phyloP scores from a whole-genome alignment of 2,329 filamentous ascomycete genomes.

The Alternaria ethzedia region DNA sequence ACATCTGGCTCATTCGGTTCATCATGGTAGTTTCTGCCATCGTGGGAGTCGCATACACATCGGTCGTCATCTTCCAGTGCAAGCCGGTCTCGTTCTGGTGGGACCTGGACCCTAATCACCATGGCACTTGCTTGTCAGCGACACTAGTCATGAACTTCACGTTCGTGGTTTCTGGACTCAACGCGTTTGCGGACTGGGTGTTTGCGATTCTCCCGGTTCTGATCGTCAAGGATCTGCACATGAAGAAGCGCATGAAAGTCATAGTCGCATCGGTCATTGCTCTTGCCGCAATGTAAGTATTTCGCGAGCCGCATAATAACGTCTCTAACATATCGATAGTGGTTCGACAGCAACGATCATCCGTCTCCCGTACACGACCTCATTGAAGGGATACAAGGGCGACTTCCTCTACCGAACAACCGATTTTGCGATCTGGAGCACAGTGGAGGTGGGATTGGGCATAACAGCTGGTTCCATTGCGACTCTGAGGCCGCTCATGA shows the following conservation, averaged over 20 bases:
- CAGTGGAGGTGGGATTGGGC: conserved; percentile 35
- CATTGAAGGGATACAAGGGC: conserved; percentile 33
- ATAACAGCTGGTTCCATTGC: conserved; percentile 39
- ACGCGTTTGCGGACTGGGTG: conserved; percentile 38
- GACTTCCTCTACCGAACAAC: conserved; percentile 41
- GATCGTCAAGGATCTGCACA: conserved; percentile 62
- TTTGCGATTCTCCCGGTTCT: conserved; percentile 50
- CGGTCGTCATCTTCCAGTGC: conserved; percentile 60
- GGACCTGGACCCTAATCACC: conserved; percentile 43
- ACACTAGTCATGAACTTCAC: conserved; percentile 60
- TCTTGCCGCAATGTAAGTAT: conserved; percentile 50
- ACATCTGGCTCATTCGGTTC: conserved; percentile 54
- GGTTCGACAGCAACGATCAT: conserved; percentile 49
- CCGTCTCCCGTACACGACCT: conserved; percentile 35
- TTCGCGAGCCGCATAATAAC: background rate
- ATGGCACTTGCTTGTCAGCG: conserved; percentile 50
- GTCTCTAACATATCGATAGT: conserved; percentile 20
- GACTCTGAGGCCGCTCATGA: conserved; percentile 34
- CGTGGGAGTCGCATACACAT: conserved; percentile 57
- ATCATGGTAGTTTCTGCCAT: conserved; percentile 54
- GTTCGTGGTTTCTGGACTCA: conserved; percentile 45
- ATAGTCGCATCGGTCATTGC: conserved; percentile 60
- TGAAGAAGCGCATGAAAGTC: conserved; percentile 59
- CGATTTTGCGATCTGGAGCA: conserved; percentile 42
- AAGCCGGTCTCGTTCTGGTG: conserved; percentile 59